These are phyloP conservation scores for Brassica napus DNA, from an alignment of 345 rosid genomes.

Conservation along the genomic window Da-Ae NC_063435.1:15173501-15174000, in stretches of 20 bases:
- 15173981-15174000: constrained; percentile 81
- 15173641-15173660: constrained; percentile 81
- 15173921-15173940: constrained; percentile 94
- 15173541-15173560: constrained; percentile 78
- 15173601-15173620: constrained; percentile 61
- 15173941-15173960: constrained; percentile 95
- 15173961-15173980: constrained; percentile 82
- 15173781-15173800: constrained; percentile 69
- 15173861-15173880: constrained; percentile 88
- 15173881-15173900: constrained; percentile 95
- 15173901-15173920: constrained; percentile 91
- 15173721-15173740: constrained; percentile 60
- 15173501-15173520: constrained; percentile 84
- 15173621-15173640: constrained; percentile 60
- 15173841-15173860: constrained; percentile 90
- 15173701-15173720: constrained; percentile 76
- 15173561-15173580: constrained; percentile 72
- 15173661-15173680: constrained; percentile 62
- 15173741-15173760: constrained; percentile 70
- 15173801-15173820: constrained; percentile 84
- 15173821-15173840: constrained; percentile 96
- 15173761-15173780: constrained; percentile 93
- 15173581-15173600: constrained; percentile 69
- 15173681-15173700: constrained; percentile 86
- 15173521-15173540: constrained; percentile 79